Conservation (phyloP, 345 rosid species). For the Litchi chinensis region DNA sequence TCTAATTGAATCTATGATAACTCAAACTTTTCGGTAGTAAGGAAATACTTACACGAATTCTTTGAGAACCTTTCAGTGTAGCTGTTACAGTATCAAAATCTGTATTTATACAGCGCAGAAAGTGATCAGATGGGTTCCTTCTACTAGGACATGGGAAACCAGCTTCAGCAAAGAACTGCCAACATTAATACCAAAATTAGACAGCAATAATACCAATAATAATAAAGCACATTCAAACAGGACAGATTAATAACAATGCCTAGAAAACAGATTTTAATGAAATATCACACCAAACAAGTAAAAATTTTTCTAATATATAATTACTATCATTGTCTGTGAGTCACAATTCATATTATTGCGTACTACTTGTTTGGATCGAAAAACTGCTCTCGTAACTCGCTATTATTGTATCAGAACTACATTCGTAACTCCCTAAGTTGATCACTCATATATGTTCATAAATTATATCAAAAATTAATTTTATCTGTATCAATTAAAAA, state of each 20-base stretch:
- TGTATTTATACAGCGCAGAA: slow-evolving; percentile 70
- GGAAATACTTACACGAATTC: slow-evolving; percentile 47
- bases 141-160: slow-evolving; percentile 74
- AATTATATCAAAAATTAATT: background rate
- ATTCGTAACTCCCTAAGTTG: background rate
- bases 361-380: too few relatives aligned
- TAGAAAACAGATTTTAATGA: background rate
- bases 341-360: too few relatives aligned
- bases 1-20: background rate
- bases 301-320: too few relatives aligned
- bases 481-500: background rate
- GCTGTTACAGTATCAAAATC: slow-evolving; percentile 71
- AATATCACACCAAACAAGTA: background rate
- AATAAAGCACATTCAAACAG: background rate
- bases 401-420: too few relatives aligned
- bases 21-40: background rate
- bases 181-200: background rate
- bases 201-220: background rate
- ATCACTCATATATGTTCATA: background rate
- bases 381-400: too few relatives aligned
- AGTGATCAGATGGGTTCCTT: slow-evolving; percentile 84
- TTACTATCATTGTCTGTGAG: too few relatives aligned
- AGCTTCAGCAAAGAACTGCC: slow-evolving; percentile 75
- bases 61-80: slow-evolving; percentile 64
- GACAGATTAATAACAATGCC: background rate